Evolutionary conservation across 2,329 filamentous ascomycete genomes (phyloP), one percentile per base, ranked within the genome.

Genomic region (Sclerotinia glacialis): DNA sequence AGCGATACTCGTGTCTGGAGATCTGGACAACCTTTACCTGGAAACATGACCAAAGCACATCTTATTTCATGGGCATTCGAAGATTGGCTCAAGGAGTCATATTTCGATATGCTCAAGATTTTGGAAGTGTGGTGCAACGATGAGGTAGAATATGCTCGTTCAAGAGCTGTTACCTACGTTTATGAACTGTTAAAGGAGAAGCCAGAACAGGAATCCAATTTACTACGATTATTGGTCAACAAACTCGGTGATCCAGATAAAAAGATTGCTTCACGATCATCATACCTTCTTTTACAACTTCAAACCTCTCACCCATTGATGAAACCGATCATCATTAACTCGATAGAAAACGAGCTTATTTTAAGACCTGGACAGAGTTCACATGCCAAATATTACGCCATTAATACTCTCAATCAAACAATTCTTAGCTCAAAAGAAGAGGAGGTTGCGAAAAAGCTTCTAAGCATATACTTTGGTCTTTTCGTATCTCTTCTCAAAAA

Each of bases 321-420:
- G 95, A 98, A 97, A 78, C 83, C 86, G 21, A 88, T 96, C 63
- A 90, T 99, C 71, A 88, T 97, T 71, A 88, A 86, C 69, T 87
- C 88, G 12, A 88, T 99, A 53, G 94, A 99, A 78, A 88, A 90
- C 65, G 94, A 98, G 72, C 85, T 96, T 56, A 81, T 99, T 28
- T 90, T 97, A 76, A 87, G 92, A 63, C 91, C 93, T 0, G 91
- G 92, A 14, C 95, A 98, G 78, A 94, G 87, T 74, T 83, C 89
- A 46, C 91, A 96, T 72, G 92, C 94, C 50, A 96, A 92, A 76
- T 99, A 99, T 79, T 97, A 97, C 78, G 93, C 92, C 44, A 89
- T 97, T 77, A 97, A 97, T 77, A 98, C 95, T 0, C 83, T 99
- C 60, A 99, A 99, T 77, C 96, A 99, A 79, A 98, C 94, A 0